Base-by-base conservation (phyloP, 2,329 filamentous ascomycete genomes). In the Penicillium janthinellum region DNA sequence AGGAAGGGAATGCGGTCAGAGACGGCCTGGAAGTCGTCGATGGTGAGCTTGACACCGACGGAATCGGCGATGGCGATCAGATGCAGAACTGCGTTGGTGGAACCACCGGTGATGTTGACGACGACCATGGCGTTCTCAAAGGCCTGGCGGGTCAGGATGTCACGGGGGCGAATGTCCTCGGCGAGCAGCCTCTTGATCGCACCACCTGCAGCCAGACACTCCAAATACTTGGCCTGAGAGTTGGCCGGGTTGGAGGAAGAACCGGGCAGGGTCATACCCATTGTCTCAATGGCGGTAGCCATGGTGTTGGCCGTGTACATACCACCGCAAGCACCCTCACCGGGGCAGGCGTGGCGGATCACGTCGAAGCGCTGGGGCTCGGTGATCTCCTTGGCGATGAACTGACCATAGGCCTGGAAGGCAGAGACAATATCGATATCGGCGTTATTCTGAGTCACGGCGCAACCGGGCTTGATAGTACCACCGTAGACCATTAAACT, bases 401-500 rank as follows among this genome's bases (percentile, higher is more conserved):
- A 98, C 76, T 97, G 91, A 28, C 95, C 95, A 73, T 98, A 98
- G 5, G 94, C 90, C 81, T 99, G 95, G 86, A 99, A 99, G 45
- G 95, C 95, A 52, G 92, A 97, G 61, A 99, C 90, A 55, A 99
- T 96, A 75, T 99, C 94, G 68, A 97, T 91, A 59, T 88, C 81
- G 56, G 86, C 84, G 72, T 89, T 88, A 65, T 89, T 83, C 68
- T 93, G 90, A 53, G 84, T 85, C 71, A 82, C 84, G 57, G 90
- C 91, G 79, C 93, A 97, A 49, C 95, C 95, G 39, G 95, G 91
- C 75, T 90, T 88, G 75, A 98, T 99, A 44, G 91, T 92, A 51
- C 95, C 95, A 68, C 95, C 95, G 73, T 99, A 99, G 34, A 99
- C 91, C 95, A 99, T 99, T 74, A 99, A 83, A 70, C 91, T 92